Percentiles rank a stretch among this genome's conserved stretches.
These are phyloP conservation scores for Solanum hybrid DNA, from an alignment of 305 asterid genomes.

Conservation along the genomic window DNA sequence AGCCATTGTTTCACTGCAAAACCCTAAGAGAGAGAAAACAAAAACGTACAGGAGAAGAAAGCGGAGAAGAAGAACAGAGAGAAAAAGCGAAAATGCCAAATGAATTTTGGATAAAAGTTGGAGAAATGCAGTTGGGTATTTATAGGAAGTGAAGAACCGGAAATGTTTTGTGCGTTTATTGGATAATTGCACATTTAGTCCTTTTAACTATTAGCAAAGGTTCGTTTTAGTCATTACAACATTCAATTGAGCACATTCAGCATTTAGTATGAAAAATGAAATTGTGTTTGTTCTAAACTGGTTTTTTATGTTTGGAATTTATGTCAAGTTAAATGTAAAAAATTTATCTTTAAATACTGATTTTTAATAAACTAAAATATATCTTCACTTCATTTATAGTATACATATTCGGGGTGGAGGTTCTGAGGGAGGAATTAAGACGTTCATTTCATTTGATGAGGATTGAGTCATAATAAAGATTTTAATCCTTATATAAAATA, in stretches of 20 bases:
- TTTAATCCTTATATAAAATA: too few species aligned
- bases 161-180: conserved; percentile 23
- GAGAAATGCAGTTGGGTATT: background rate
- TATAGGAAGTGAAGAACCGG: conserved; percentile 55
- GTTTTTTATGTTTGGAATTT: background rate
- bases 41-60: background rate
- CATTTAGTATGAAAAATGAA: background rate
- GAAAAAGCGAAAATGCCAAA: background rate
- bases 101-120: background rate
- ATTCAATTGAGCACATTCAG: background rate
- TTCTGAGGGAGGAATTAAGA: background rate
- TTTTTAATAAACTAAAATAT: too few species aligned
- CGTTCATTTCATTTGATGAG: background rate
- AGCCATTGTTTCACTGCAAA: background rate
- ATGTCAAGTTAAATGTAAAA: too few species aligned
- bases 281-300: background rate
- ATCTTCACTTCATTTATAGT: too few species aligned
- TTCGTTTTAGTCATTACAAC: background rate
- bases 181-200: background rate
- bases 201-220: background rate
- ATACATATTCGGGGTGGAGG: too few species aligned
- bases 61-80: background rate
- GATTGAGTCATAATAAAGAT: background rate
- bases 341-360: too few species aligned
- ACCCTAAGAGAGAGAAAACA: conserved; percentile 28